Evolutionary conservation across 352 stramenopile genomes (phyloP).

Genomic region (Pythium periplocum): DNA sequence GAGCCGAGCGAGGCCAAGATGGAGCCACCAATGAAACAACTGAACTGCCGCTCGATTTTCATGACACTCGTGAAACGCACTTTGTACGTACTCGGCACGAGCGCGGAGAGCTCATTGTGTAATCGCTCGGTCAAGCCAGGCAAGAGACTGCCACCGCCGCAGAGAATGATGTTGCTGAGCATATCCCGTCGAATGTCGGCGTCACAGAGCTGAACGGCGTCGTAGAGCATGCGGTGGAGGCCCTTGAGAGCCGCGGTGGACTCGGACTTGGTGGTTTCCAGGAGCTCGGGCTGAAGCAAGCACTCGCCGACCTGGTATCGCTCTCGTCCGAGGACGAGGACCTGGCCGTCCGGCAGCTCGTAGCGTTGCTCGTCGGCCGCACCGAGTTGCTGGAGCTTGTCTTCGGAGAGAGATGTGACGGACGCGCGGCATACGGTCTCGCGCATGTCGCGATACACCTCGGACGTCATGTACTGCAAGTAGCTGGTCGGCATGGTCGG

Average conservation of each 20-base stretch:
- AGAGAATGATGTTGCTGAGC: constrained; percentile 86
- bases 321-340: constrained; percentile 57
- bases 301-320: constrained; percentile 71
- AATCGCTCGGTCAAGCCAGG: constrained; percentile 75
- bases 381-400: constrained; percentile 20
- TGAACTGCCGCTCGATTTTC: constrained; percentile 85
- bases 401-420: constrained; percentile 41
- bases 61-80: constrained; percentile 80
- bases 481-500: constrained; percentile 61
- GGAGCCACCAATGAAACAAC: constrained; percentile 83
- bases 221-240: constrained; percentile 76
- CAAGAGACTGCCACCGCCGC: constrained; percentile 69
- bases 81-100: constrained; percentile 84
- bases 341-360: constrained; percentile 76
- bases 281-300: constrained; percentile 62
- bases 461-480: constrained; percentile 59
- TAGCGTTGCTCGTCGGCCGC: constrained; percentile 42
- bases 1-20: constrained; percentile 84
- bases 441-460: constrained; percentile 77
- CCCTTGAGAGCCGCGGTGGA: constrained; percentile 51
- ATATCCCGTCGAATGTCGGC: constrained; percentile 79
- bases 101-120: constrained; percentile 64
- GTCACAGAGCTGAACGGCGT: constrained; percentile 78
- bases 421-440: constrained; percentile 52
- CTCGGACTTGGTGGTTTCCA: constrained; percentile 47